Percentiles rank a stretch among this genome's conserved stretches.
Evolutionary conservation across 2,329 filamentous ascomycete genomes (phyloP).

Genomic region (Lasiodiplodia gonubiensis): DNA sequence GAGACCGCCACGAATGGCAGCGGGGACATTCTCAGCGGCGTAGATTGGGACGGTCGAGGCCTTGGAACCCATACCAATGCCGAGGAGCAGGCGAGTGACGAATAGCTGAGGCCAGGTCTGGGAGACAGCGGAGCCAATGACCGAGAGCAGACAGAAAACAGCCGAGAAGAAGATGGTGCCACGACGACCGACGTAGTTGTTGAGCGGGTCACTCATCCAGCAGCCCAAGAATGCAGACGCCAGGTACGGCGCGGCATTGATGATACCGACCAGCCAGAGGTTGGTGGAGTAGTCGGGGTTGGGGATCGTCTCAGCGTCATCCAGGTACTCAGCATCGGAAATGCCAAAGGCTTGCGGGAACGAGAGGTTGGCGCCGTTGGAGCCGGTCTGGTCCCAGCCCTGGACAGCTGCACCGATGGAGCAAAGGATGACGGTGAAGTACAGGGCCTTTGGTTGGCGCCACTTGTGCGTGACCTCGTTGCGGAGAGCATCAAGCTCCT

Average conservation of each 20-base stretch:
- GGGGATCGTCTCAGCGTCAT: constrained; percentile 28
- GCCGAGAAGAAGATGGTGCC: constrained; percentile 39
- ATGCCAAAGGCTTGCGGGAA: constrained; percentile 64
- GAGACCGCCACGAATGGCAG: constrained; percentile 49
- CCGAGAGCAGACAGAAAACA: constrained; percentile 41
- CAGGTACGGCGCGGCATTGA: constrained; percentile 34
- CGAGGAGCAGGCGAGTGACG: constrained; percentile 43
- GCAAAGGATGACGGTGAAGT: constrained; percentile 70
- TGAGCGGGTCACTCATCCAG: constrained; percentile 40
- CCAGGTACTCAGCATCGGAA: constrained; percentile 39
- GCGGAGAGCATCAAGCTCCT: constrained; percentile 64
- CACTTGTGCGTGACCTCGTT: constrained; percentile 72
- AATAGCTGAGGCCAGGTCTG: constrained; percentile 50
- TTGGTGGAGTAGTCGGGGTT: constrained; percentile 37
- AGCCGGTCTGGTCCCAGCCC: constrained; percentile 69
- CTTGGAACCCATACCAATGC: constrained; percentile 54
- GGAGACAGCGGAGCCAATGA: constrained; percentile 43
- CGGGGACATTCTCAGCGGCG: constrained; percentile 47
- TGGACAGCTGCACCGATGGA: constrained; percentile 72
- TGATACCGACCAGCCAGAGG: constrained; percentile 37
- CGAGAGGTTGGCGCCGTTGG: constrained; percentile 61
- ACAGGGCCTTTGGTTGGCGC: constrained; percentile 59
- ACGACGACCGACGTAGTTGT: constrained; percentile 39
- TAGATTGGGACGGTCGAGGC: constrained; percentile 53
- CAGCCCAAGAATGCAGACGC: constrained; percentile 31